phyloP scores from a whole-genome alignment of 306 rosid species.

The Heteromeles arbutifolia region DNA sequence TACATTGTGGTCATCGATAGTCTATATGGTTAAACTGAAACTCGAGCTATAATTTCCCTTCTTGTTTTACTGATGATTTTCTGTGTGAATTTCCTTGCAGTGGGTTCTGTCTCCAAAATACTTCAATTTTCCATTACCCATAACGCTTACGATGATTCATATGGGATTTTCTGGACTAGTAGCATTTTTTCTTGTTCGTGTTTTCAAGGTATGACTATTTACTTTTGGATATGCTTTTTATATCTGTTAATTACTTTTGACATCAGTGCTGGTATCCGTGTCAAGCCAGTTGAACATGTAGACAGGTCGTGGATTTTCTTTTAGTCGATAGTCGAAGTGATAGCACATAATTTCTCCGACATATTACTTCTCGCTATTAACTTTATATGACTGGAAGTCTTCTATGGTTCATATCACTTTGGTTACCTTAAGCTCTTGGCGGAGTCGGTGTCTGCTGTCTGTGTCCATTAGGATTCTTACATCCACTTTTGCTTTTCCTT shows the following conservation, averaged over 20 bases:
- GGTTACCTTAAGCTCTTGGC: background rate
- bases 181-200: slow-evolving; percentile 83
- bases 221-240: background rate
- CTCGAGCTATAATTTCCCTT: background rate
- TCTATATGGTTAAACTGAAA: background rate
- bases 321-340: background rate
- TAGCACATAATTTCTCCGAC: background rate
- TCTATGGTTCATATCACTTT: background rate
- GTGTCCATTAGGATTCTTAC: background rate
- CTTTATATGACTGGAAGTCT: background rate
- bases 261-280: background rate
- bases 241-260: background rate
- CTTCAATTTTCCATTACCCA: slow-evolving; percentile 89
- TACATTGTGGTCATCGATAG: background rate
- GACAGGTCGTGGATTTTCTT: background rate
- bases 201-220: slow-evolving; percentile 63
- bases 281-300: background rate
- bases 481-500: background rate
- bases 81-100: slow-evolving; percentile 34
- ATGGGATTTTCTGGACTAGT: slow-evolving; percentile 92
- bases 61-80: background rate
- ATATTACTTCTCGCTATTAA: background rate
- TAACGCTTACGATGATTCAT: slow-evolving; percentile 93
- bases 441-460: background rate
- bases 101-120: slow-evolving; percentile 95